phyloP scores from a whole-genome alignment of 106 monocot genomes.

The Apostasia shenzhenica region DNA sequence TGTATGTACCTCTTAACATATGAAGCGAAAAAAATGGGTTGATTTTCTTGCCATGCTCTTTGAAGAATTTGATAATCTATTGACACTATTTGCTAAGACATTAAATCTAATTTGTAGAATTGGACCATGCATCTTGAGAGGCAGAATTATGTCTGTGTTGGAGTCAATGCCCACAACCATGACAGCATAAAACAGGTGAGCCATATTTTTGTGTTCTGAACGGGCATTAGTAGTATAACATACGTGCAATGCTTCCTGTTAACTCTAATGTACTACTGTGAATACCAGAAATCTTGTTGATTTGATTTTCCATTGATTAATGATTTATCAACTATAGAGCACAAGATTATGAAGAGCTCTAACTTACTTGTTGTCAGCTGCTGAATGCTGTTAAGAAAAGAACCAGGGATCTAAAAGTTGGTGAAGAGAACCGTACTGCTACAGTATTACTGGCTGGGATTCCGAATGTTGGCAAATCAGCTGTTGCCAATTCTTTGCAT shows the following conservation, averaged over 20 bases:
- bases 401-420: slow-evolving; percentile 36
- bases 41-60: neutral
- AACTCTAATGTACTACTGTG: no score
- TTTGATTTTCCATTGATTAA: neutral
- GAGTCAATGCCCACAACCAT: slow-evolving; percentile 67
- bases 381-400: slow-evolving; percentile 36
- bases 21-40: neutral
- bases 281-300: neutral
- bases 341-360: neutral
- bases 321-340: neutral
- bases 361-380: slow-evolving; percentile 31
- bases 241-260: no score
- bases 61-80: neutral
- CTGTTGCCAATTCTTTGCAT: slow-evolving; percentile 71
- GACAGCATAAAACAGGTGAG: slow-evolving; percentile 63
- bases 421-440: slow-evolving; percentile 36
- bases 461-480: slow-evolving; percentile 91
- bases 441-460: slow-evolving; percentile 70
- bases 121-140: slow-evolving; percentile 52
- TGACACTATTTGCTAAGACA: no score
- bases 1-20: neutral
- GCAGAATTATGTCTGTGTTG: slow-evolving; percentile 36
- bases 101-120: slow-evolving; percentile 21
- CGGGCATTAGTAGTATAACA: no score
- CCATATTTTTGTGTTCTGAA: neutral